Conservation (phyloP, 176 grass and related monocot genomes). For the Phoenix roebelenii region DNA sequence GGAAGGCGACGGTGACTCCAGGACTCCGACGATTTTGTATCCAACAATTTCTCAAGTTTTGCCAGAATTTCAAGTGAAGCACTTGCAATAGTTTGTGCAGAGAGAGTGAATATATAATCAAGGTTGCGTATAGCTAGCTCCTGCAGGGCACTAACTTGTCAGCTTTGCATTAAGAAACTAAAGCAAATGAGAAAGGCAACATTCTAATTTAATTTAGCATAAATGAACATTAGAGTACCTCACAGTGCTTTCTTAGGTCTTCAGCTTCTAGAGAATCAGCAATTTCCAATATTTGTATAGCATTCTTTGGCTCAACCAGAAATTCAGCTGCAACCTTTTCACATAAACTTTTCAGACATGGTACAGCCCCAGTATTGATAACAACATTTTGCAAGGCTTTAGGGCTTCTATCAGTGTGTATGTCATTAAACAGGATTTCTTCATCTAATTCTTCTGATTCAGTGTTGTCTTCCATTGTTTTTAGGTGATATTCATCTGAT, state of each 20-base stretch:
- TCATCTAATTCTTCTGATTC: constrained; percentile 66
- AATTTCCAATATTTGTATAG: constrained; percentile 88
- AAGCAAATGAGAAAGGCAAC: too few species aligned
- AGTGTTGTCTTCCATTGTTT: constrained; percentile 32
- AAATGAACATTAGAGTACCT: constrained; percentile 40
- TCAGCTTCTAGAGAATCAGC: constrained; percentile 88
- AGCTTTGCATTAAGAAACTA: not conserved
- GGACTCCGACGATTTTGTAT: constrained; percentile 61
- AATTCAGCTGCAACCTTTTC: constrained; percentile 82
- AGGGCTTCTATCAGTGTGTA: constrained; percentile 22
- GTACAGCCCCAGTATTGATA: constrained; percentile 25
- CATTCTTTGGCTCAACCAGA: constrained; percentile 80
- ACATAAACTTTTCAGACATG: constrained; percentile 83
- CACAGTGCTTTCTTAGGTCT: constrained; percentile 78
- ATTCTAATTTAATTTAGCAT: too few species aligned
- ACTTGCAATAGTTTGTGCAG: constrained; percentile 57
- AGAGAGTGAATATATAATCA: constrained; percentile 87
- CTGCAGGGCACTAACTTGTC: constrained; percentile 33
- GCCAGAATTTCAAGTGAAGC: constrained; percentile 74
- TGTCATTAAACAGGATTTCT: constrained; percentile 51
- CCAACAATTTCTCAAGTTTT: constrained; percentile 67
- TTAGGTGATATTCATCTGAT: constrained; percentile 27
- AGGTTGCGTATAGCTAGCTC: constrained; percentile 87
- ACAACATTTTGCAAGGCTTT: constrained; percentile 20
- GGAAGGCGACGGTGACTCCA: constrained; percentile 88